Evolutionary conservation across 768 basidiomycete genomes (phyloP), one percentile per base, ranked within the genome.

Genomic region (Agaricus subrufescens): DNA sequence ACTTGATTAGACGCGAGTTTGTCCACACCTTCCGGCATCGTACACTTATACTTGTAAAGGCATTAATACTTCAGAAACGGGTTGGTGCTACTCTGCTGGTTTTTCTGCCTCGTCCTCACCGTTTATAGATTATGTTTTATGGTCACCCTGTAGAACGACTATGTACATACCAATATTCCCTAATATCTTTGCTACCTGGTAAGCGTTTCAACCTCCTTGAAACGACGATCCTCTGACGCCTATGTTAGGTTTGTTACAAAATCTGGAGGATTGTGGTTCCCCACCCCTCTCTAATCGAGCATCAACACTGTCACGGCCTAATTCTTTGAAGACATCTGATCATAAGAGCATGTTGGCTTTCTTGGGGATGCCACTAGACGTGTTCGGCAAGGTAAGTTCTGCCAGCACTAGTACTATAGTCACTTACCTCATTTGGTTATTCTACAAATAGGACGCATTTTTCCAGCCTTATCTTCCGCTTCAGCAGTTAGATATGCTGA

Each of bases 401-500:
- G 42, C 25, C 11, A 12, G 44, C 42, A 27, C 19, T 2, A 34
- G 50, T 15, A 15, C 34, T 8, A 2, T 19, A 34, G 3, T 34
- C 27, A 3, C 8, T 49, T 26, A 14, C 14, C n/a, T n/a, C 19
- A 31, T 46, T 49, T 30, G 4, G 23, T 46, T 40, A 5, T 3
- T 40, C 46, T 12, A 23, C 14, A 0, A 15, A n/a, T 61, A 93
- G 87, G 91, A 94, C 62, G 82, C 94, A 3, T 95, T 98, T 74
- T 99, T 99, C 73, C 97, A 99, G 68, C 97, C 97, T 1, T 99
- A 98, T 67, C 75, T 98, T 11, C 96, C 97, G 0, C 70, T 99
- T 2, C 97, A 99, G 69, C 95, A 99, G 71, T 75, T 97, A 5
- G 95, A 98, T 59, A 84, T 93, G 71, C 71, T 97, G 30, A 85